These are phyloP conservation scores for Colletotrichum sp. DNA, from an alignment of 2,329 filamentous ascomycete genomes.

Conservation along the genomic window DNA sequence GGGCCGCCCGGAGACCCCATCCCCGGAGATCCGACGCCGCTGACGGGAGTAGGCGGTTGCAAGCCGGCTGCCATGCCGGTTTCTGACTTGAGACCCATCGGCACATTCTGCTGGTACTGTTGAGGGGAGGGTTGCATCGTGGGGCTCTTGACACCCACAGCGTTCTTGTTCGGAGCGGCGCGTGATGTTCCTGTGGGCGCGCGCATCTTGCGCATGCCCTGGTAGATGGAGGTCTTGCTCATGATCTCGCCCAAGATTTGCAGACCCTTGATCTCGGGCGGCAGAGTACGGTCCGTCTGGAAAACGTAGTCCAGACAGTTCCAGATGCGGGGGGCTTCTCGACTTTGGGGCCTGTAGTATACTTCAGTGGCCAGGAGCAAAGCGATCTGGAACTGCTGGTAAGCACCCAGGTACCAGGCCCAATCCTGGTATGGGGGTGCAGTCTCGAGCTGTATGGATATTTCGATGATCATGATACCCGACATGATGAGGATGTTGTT, in stretches of 20 bases:
- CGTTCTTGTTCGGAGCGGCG: conserved; percentile 40
- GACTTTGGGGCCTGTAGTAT: conserved; percentile 60
- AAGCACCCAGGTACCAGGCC: conserved; percentile 75
- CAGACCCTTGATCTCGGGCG: conserved; percentile 62
- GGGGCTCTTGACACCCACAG: conserved; percentile 28
- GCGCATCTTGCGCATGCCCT: conserved; percentile 61
- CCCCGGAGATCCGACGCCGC: not conserved
- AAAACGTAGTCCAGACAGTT: conserved; percentile 75
- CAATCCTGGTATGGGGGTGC: conserved; percentile 57
- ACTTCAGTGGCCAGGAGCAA: conserved; percentile 73
- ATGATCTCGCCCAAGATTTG: conserved; percentile 67
- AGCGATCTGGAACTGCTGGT: conserved; percentile 75
- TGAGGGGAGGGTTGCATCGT: conserved; percentile 17
- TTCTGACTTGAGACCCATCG: conserved; percentile 23
- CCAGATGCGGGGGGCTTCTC: conserved; percentile 72
- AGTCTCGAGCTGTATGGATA: conserved; percentile 51
- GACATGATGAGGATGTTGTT: conserved; percentile 68
- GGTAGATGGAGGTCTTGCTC: conserved; percentile 64
- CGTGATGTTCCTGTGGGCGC: conserved; percentile 52
- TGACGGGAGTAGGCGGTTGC: conserved; percentile 1
- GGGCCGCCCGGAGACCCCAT: conserved; percentile 11
- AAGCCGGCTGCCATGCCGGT: not conserved
- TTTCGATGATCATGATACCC: conserved; percentile 56
- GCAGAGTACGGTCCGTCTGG: conserved; percentile 57
- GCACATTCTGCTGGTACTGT: conserved; percentile 3